These are phyloP conservation scores for Myxozyma vanderwaltii DNA, from an alignment of 805 yeast genomes.

Conservation along the genomic window DNA sequence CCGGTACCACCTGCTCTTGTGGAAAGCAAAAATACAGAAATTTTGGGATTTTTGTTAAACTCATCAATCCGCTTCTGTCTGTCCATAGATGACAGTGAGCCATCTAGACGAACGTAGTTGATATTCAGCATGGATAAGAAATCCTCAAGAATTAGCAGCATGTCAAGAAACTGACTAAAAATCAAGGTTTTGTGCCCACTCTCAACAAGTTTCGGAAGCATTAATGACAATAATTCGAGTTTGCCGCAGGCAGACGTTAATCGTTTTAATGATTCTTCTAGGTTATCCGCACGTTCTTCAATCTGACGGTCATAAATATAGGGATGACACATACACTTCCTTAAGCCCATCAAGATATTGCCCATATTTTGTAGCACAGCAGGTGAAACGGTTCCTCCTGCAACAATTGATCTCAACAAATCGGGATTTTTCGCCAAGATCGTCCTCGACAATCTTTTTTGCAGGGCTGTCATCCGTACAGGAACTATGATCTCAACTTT, in stretches of 20 bases:
- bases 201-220: slow-evolving; percentile 44
- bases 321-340: slow-evolving; percentile 88
- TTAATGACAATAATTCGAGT: slow-evolving; percentile 69
- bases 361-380: slow-evolving; percentile 55
- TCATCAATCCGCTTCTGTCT: slow-evolving; percentile 63
- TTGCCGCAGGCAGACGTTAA: slow-evolving; percentile 81
- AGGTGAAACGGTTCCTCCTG: slow-evolving; percentile 45
- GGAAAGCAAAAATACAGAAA: slow-evolving; percentile 67
- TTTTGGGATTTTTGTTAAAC: slow-evolving; percentile 47
- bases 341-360: slow-evolving; percentile 75
- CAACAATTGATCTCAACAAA: slow-evolving; percentile 55
- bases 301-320: slow-evolving; percentile 82
- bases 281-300: slow-evolving; percentile 60
- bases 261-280: slow-evolving; percentile 59
- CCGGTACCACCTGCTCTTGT: slow-evolving; percentile 96
- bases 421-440: slow-evolving; percentile 66
- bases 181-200: slow-evolving; percentile 68
- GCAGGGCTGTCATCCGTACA: slow-evolving; percentile 62
- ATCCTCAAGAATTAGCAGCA: slow-evolving; percentile 77
- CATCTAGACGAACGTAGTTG: slow-evolving; percentile 50
- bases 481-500: slow-evolving; percentile 85
- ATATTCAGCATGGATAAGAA: slow-evolving; percentile 61
- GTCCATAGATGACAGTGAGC: slow-evolving; percentile 62
- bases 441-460: slow-evolving; percentile 58
- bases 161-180: slow-evolving; percentile 80